Evolutionary conservation across 495 filamentous ascomycete species (phyloP).

Genomic region (Neurospora hispaniola): DNA sequence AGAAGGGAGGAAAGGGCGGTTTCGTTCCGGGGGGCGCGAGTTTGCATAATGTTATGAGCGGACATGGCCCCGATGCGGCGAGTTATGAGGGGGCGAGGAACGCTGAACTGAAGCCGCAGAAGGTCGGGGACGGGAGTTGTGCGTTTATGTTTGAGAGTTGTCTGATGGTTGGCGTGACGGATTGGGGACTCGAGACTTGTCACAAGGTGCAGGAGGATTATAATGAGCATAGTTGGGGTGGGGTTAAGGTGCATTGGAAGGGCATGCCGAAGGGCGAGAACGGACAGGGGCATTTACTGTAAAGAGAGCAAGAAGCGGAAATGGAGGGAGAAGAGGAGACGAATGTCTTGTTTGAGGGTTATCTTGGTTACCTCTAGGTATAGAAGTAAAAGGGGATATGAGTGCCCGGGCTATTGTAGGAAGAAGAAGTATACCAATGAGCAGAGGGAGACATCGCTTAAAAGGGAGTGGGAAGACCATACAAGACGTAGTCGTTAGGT

Average conservation of each 20-base stretch:
- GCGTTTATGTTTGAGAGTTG: conserved; percentile 62
- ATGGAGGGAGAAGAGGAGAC: not conserved
- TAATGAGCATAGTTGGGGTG: conserved; percentile 76
- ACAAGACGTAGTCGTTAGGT: not conserved
- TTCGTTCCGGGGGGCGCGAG: conserved; percentile 51
- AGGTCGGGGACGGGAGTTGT: conserved; percentile 48
- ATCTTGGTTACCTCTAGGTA: not conserved
- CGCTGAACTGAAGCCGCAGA: conserved; percentile 42
- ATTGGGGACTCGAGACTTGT: conserved; percentile 79
- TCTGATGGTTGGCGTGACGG: conserved; percentile 82
- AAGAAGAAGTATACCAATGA: not conserved
- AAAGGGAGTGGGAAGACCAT: not conserved
- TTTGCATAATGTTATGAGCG: conserved; percentile 50
- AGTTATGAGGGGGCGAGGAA: conserved; percentile 53
- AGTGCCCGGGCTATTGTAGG: not conserved
- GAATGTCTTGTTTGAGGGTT: not conserved
- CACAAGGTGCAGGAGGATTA: conserved; percentile 77
- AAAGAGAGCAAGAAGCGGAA: not conserved
- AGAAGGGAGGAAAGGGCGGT: conserved; percentile 36
- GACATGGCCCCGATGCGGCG: conserved; percentile 49
- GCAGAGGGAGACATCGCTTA: not conserved
- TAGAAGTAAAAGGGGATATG: not conserved
- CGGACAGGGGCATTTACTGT: not conserved
- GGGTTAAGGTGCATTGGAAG: conserved; percentile 67
- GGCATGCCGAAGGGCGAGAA: conserved; percentile 13